phyloP scores from a whole-genome alignment of 768 basidiomycete genomes.

The Lactarius akahatsu region DNA sequence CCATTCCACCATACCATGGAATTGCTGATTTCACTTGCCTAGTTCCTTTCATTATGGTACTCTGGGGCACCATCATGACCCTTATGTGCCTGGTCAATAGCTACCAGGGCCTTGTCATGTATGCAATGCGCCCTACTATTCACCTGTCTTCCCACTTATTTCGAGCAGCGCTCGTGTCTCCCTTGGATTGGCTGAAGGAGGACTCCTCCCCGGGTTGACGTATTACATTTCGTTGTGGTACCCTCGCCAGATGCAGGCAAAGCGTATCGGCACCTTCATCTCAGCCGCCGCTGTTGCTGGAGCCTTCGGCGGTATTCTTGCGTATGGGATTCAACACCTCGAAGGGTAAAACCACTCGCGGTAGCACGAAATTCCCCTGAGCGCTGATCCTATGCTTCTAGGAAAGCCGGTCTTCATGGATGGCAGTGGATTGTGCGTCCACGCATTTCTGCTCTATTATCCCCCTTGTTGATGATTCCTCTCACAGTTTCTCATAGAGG shows the following conservation, averaged over 20 bases:
- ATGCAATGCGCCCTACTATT: slow-evolving; percentile 28
- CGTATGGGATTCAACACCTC: slow-evolving; percentile 47
- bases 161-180: slow-evolving; percentile 40
- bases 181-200: slow-evolving; percentile 50
- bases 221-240: slow-evolving; percentile 61
- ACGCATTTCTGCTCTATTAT: not conserved
- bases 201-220: slow-evolving; percentile 41
- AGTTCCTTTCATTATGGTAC: slow-evolving; percentile 44
- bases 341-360: slow-evolving; percentile 38
- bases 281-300: slow-evolving; percentile 57
- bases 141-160: not conserved
- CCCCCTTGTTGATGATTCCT: not conserved
- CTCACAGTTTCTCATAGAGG: slow-evolving; percentile 47
- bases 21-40: slow-evolving; percentile 21
- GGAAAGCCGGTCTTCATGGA: slow-evolving; percentile 36
- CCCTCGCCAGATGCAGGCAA: slow-evolving; percentile 54
- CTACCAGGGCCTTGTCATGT: slow-evolving; percentile 37
- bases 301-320: slow-evolving; percentile 49
- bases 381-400: slow-evolving; percentile 20
- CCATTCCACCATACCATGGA: not conserved
- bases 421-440: slow-evolving; percentile 52
- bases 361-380: not conserved
- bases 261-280: slow-evolving; percentile 62
- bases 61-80: slow-evolving; percentile 42
- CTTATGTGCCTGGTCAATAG: slow-evolving; percentile 42